These are phyloP conservation scores for Globisporangium okanoganense DNA, from an alignment of 352 stramenopile genomes.

Conservation along the genomic window DNA sequence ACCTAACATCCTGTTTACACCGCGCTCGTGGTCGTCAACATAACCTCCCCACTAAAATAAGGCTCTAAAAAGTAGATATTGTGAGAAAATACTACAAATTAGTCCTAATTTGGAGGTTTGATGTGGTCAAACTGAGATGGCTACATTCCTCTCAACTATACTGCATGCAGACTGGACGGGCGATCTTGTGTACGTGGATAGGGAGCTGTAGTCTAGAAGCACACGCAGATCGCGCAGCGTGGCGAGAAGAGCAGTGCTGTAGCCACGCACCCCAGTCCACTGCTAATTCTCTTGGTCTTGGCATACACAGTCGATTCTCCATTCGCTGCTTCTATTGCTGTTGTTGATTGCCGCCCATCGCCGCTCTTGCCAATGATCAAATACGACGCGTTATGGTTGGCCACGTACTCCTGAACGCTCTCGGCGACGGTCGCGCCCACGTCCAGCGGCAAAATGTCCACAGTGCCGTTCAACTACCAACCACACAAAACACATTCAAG, in stretches of 20 bases:
- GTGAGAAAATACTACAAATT: no score
- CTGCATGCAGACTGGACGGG: no score
- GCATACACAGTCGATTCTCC: background rate
- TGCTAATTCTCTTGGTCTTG: background rate
- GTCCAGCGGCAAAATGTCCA: constrained; percentile 40
- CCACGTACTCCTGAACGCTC: constrained; percentile 50
- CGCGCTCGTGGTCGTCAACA: background rate
- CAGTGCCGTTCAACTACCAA: constrained; percentile 24
- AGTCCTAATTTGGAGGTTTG: no score
- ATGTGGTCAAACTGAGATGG: background rate
- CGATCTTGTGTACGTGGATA: no score
- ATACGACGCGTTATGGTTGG: constrained; percentile 33
- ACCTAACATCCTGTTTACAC: background rate
- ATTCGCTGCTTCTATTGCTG: constrained; percentile 1
- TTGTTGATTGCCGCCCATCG: background rate
- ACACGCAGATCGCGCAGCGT: constrained; percentile 48
- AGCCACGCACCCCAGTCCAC: constrained; percentile 30
- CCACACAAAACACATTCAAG: background rate
- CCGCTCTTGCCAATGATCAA: constrained; percentile 44
- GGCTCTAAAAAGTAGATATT: no score
- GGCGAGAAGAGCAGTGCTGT: constrained; percentile 52
- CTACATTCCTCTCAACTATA: background rate
- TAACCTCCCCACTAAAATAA: background rate
- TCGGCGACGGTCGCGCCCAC: constrained; percentile 37
- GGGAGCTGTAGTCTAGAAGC: constrained; percentile 32